Conservation (phyloP, 345 rosid species). For the Murraya paniculata region DNA sequence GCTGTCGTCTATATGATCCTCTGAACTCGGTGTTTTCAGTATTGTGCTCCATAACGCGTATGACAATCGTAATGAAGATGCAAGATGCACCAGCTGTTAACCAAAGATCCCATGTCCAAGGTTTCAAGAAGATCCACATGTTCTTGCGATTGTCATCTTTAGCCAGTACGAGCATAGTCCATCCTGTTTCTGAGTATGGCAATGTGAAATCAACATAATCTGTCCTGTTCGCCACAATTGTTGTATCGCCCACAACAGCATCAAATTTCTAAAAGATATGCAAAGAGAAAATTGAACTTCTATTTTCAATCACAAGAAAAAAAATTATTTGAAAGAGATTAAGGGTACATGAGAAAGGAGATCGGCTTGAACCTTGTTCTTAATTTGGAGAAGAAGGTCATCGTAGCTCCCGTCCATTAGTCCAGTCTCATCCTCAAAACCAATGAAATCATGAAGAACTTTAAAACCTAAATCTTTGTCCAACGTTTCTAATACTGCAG, state of each 20-base stretch:
- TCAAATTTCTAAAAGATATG: slow-evolving; percentile 8
- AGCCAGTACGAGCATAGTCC: slow-evolving; percentile 16
- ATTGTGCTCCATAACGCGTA: slow-evolving; percentile 11
- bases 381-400: slow-evolving; percentile 22
- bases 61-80: slow-evolving; percentile 13
- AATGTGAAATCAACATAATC: slow-evolving; percentile 20
- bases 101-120: slow-evolving; percentile 25
- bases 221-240: slow-evolving; percentile 20
- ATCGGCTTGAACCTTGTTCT: slow-evolving; percentile 7
- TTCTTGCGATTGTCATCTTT: not conserved
- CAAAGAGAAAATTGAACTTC: not conserved
- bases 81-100: not conserved
- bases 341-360: not conserved
- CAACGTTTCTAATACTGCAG: slow-evolving; percentile 15
- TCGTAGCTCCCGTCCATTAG: slow-evolving; percentile 17
- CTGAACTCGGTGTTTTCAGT: slow-evolving; percentile 1
- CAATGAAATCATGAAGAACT: slow-evolving; percentile 19
- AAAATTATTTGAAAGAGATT: not conserved
- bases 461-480: slow-evolving; percentile 18
- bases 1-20: slow-evolving; percentile 2
- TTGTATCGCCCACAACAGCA: slow-evolving; percentile 28
- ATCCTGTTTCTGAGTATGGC: slow-evolving; percentile 27
- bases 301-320: not conserved
- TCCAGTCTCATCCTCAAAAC: slow-evolving; percentile 16
- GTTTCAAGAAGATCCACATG: slow-evolving; percentile 25